These are phyloP conservation scores for Golubevia sp. DNA, from an alignment of 1,284 basidiomycete genomes.

Conservation along the genomic window DNA sequence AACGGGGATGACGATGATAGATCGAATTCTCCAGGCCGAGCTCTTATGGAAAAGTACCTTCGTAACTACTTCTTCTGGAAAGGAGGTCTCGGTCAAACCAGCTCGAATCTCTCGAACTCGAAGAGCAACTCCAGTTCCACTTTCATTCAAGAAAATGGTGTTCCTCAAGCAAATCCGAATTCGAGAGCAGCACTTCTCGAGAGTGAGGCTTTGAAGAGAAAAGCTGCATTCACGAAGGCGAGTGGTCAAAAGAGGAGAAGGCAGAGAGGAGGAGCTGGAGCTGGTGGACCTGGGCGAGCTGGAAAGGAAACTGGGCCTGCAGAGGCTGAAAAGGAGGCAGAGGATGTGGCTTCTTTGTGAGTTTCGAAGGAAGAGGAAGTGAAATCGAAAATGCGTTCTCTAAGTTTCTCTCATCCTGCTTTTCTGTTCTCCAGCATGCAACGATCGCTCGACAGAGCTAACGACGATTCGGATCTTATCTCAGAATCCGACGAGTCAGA, in stretches of 20 bases:
- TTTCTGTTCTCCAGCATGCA: constrained; percentile 2
- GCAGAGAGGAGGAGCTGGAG: constrained; percentile 26
- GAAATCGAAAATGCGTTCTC: too few species aligned
- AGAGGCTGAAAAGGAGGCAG: constrained; percentile 67
- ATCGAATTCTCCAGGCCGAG: constrained; percentile 46
- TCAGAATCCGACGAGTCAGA: constrained; percentile 1
- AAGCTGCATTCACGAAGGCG: constrained; percentile 14
- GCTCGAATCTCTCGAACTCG: constrained; percentile 18
- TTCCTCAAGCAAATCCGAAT: neutral
- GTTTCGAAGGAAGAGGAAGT: too few species aligned
- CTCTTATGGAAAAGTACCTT: constrained; percentile 79
- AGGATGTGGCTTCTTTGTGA: constrained; percentile 70
- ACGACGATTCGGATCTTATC: constrained; percentile 3
- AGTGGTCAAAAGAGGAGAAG: constrained; percentile 28
- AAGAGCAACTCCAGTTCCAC: too few species aligned
- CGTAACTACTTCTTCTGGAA: constrained; percentile 82
- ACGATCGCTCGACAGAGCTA: neutral
- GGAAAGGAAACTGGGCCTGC: constrained; percentile 34
- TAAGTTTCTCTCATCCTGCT: constrained; percentile 8
- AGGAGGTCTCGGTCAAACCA: constrained; percentile 66
- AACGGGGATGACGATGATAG: constrained; percentile 11
- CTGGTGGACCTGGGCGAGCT: constrained; percentile 20
- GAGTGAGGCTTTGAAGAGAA: constrained; percentile 45
- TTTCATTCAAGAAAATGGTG: too few species aligned
- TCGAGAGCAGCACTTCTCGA: neutral